phyloP scores from a whole-genome alignment of 352 stramenopile species.

The Pythium biforme region DNA sequence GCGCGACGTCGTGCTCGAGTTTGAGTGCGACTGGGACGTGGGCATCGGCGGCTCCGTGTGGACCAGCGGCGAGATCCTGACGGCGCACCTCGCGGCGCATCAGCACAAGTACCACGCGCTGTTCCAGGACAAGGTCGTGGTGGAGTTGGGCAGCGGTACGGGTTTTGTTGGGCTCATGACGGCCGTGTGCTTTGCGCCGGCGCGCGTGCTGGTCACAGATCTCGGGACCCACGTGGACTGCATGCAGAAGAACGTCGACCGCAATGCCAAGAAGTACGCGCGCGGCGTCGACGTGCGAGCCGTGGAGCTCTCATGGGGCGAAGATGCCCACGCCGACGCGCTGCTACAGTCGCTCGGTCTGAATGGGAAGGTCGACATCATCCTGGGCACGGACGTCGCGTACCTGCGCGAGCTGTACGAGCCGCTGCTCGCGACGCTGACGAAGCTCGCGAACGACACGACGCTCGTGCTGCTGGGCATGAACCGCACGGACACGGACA shows the following conservation, averaged over 20 bases:
- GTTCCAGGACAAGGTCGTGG: constrained; percentile 58
- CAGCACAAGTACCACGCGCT: constrained; percentile 42
- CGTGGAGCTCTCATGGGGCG: constrained; percentile 60
- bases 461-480: constrained; percentile 74
- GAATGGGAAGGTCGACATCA: constrained; percentile 50
- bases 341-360: constrained; percentile 39
- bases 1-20: constrained; percentile 43
- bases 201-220: constrained; percentile 65
- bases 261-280: constrained; percentile 36
- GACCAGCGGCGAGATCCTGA: constrained; percentile 78
- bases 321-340: constrained; percentile 36
- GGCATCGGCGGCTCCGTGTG: constrained; percentile 83
- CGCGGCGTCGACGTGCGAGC: constrained; percentile 47
- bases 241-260: constrained; percentile 57
- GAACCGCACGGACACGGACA: constrained; percentile 64
- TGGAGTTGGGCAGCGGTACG: constrained; percentile 80
- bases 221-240: constrained; percentile 54
- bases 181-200: constrained; percentile 57
- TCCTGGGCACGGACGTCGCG: constrained; percentile 79
- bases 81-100: constrained; percentile 56
- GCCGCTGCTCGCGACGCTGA: constrained; percentile 65
- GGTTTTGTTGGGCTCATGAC: constrained; percentile 71
- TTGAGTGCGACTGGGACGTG: constrained; percentile 78
- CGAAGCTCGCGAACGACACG: constrained; percentile 32
- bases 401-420: constrained; percentile 77